A percentile compares a stretch with the other conserved stretches of the same genome.
phyloP scores from a whole-genome alignment of 768 basidiomycete genomes.

The Heimioporus sp. region DNA sequence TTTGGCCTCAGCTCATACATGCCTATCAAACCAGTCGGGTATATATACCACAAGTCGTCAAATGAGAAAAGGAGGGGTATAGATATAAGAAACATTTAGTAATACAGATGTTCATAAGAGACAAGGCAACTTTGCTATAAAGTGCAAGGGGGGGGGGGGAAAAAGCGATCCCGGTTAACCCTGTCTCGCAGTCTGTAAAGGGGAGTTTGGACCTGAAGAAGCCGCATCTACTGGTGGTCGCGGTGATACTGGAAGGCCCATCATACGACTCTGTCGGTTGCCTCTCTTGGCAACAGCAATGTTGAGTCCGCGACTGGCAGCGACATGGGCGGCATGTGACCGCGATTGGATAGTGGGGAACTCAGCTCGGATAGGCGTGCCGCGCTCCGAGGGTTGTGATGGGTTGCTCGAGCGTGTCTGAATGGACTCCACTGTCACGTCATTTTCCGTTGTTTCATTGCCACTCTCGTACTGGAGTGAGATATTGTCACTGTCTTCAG shows the following conservation, averaged over 20 bases:
- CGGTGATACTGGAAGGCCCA: constrained; percentile 56
- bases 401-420: constrained; percentile 39
- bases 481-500: constrained; percentile 66
- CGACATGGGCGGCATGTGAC: constrained; percentile 56
- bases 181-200: constrained; percentile 24
- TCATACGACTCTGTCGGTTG: constrained; percentile 62
- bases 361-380: constrained; percentile 18
- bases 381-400: constrained; percentile 25
- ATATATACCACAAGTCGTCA: constrained; percentile 14
- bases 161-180: constrained; percentile 11
- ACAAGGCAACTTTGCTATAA: not conserved
- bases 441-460: constrained; percentile 65
- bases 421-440: constrained; percentile 45
- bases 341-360: constrained; percentile 34
- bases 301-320: constrained; percentile 71
- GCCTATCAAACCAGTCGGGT: constrained; percentile 15
- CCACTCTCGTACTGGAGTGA: constrained; percentile 74
- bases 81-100: constrained; percentile 17
- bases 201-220: constrained; percentile 11
- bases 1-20: no score
- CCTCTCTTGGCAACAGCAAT: constrained; percentile 56
- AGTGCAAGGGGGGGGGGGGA: not conserved
- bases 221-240: constrained; percentile 19
- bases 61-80: constrained; percentile 24
- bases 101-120: constrained; percentile 11